These are phyloP conservation scores for Hymenoscyphus scutula DNA, from an alignment of 2,329 filamentous ascomycete species.

Conservation along the genomic window DNA sequence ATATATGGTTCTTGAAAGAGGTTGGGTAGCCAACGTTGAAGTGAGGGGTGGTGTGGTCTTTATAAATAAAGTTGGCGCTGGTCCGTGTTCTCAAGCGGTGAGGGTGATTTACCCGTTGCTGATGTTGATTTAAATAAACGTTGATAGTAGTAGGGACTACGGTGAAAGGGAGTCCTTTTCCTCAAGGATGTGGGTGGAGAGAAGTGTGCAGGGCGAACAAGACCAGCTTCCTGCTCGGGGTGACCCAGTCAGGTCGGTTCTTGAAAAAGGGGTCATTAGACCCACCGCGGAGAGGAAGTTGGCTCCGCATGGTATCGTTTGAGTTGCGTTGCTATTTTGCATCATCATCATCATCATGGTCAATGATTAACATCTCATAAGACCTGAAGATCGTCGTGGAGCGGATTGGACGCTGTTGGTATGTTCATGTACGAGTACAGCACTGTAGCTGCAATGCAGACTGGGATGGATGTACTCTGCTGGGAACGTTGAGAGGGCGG, in stretches of 20 bases:
- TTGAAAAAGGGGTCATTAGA: neutral
- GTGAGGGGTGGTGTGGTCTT: neutral
- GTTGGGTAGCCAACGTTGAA: neutral
- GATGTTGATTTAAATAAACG: slow-evolving; percentile 8
- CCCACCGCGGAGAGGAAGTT: slow-evolving; percentile 4
- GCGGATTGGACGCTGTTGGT: neutral
- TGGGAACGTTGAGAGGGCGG: no score
- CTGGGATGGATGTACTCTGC: neutral
- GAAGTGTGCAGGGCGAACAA: neutral
- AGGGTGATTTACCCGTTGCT: slow-evolving; percentile 10
- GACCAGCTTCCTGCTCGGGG: slow-evolving; percentile 1
- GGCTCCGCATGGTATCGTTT: neutral
- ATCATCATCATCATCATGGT: slow-evolving; percentile 3
- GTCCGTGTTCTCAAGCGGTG: slow-evolving; percentile 10
- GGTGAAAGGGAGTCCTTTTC: neutral
- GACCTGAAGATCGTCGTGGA: neutral
- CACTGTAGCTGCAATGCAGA: slow-evolving; percentile 1
- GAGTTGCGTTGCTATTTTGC: neutral
- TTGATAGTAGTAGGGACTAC: neutral
- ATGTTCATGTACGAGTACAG: neutral
- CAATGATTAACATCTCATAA: slow-evolving; percentile 3
- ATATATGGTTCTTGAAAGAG: neutral
- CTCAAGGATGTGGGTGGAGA: slow-evolving; percentile 1
- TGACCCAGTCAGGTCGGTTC: slow-evolving; percentile 7
- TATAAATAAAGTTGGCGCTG: slow-evolving; percentile 8